Conservation (phyloP, 2,329 filamentous ascomycete genomes). For the Elsinoe arachidis region DNA sequence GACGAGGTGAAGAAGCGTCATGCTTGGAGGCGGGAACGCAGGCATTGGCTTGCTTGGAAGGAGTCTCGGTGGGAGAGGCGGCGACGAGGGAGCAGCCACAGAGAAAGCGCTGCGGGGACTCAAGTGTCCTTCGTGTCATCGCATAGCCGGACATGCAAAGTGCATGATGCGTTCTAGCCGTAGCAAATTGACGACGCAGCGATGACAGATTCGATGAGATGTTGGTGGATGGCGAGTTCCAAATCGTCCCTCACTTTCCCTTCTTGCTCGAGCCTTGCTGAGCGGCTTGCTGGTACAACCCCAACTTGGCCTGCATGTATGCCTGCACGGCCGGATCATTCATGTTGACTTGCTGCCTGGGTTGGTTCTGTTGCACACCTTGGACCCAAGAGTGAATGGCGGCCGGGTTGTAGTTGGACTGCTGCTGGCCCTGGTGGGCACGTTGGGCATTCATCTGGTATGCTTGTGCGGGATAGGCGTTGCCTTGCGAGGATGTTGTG, state of each 20-base stretch:
- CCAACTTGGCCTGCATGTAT: slow-evolving; percentile 29
- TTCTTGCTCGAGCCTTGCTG: slow-evolving; percentile 12
- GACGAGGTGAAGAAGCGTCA: too few relatives aligned
- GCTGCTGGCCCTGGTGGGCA: neutral
- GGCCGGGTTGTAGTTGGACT: slow-evolving; percentile 15
- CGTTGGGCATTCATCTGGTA: neutral
- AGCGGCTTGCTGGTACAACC: slow-evolving; percentile 24
- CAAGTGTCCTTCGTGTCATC: neutral
- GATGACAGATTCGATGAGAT: too few relatives aligned
- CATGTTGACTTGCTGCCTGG: slow-evolving; percentile 11
- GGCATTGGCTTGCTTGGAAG: too few relatives aligned
- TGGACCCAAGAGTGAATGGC: slow-evolving; percentile 17
- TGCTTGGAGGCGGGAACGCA: too few relatives aligned
- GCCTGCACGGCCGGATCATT: slow-evolving; percentile 25
- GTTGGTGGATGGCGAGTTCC: too few relatives aligned
- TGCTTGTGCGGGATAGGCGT: neutral
- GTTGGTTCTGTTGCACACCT: slow-evolving; percentile 1
- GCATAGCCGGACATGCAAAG: neutral
- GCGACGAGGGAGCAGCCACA: too few relatives aligned
- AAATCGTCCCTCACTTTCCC: slow-evolving; percentile 10
- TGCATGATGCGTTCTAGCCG: neutral
- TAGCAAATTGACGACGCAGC: neutral
- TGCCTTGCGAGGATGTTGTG: slow-evolving; percentile 10
- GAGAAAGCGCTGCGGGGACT: too few relatives aligned
- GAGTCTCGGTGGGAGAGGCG: too few relatives aligned